Evolutionary conservation across 1,284 basidiomycete genomes (phyloP).

Genomic region (Grifola frondosa): DNA sequence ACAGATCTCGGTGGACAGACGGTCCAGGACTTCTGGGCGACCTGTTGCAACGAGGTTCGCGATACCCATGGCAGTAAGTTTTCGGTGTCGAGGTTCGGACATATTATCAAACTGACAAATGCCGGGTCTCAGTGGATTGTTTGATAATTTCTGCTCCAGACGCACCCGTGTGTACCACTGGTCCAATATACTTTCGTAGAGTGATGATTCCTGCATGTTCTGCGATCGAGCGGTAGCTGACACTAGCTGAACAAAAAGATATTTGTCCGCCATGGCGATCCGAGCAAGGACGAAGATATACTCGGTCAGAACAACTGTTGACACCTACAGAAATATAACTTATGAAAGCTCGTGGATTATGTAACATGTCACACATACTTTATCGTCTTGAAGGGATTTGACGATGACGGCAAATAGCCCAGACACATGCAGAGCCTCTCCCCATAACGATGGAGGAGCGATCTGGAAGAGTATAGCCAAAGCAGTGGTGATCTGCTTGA

Average conservation of each 20-base stretch:
- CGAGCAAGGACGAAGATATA: constrained; percentile 70
- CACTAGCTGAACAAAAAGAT: constrained; percentile 67
- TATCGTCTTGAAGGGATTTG: constrained; percentile 57
- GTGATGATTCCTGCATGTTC: constrained; percentile 47
- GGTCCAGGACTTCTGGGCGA: constrained; percentile 64
- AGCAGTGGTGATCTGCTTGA: constrained; percentile 55
- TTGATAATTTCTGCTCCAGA: constrained; percentile 4
- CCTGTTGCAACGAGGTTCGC: constrained; percentile 71
- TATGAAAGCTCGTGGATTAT: neutral
- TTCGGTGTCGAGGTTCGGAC: constrained; percentile 74
- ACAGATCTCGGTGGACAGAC: constrained; percentile 73
- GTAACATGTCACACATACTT: constrained; percentile 41
- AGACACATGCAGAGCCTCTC: constrained; percentile 65
- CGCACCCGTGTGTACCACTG: constrained; percentile 78
- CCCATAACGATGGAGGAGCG: constrained; percentile 63
- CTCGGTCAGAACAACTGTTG: constrained; percentile 58
- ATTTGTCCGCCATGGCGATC: constrained; percentile 60
- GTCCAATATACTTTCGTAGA: constrained; percentile 69
- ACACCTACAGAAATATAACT: constrained; percentile 37
- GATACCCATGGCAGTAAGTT: constrained; percentile 72
- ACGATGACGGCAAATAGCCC: constrained; percentile 66
- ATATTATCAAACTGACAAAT: constrained; percentile 76
- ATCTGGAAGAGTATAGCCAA: constrained; percentile 62
- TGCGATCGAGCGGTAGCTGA: constrained; percentile 51
- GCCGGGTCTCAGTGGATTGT: neutral